Base-by-base conservation (phyloP, 1,139 yeast genomes). In the Yamadazyma kanchanaburiensis region DNA sequence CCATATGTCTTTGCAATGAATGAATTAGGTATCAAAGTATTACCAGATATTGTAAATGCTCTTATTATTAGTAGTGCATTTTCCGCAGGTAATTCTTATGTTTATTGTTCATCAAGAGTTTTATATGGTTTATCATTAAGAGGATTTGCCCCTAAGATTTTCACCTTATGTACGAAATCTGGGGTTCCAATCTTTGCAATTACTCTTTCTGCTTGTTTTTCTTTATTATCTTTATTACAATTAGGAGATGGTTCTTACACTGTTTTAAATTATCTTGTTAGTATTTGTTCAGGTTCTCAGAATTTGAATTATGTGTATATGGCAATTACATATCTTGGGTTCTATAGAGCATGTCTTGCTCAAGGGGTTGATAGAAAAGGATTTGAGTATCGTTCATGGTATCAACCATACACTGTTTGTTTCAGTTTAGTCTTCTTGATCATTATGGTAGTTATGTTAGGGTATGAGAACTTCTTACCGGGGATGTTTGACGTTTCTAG, bases 191-290 rank as follows among this genome's bases (percentile, higher is more conserved):
- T 34, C 76, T 44, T 63, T 68, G 38, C 66, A 88, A 3, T 88
- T 83, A 2, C 39, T 78, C 19, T 64, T 73, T 30, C 69, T 84
- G 0, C 12, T 79, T 80, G 8, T 81, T 83, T 49, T 59, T 82
- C 38, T 68, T 79, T n/a, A 67, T 75, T 43, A 59, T 82, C 26
- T 73, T 80, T 35, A 74, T 85, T 1, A 70, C 86, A 1, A 21
- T 28, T 34, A 21, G 32, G 37, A 22, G 69, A 86, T 0, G 83
- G 85, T 2, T 76, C 88, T 22, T 70, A 74, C 14, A 73, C 70
- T 12, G 94, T 81, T n/a, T 67, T 85, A 45, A 71, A 73, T 48
- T 84, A 88, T 81, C 69, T 85, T 51, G 79, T 83, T 33, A 79
- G 76, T 45, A 60, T 85, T 44, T 80, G 82, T 42, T 83, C 94